Base-by-base conservation (phyloP, 2,329 filamentous ascomycete species). In the Helotiales sp. region DNA sequence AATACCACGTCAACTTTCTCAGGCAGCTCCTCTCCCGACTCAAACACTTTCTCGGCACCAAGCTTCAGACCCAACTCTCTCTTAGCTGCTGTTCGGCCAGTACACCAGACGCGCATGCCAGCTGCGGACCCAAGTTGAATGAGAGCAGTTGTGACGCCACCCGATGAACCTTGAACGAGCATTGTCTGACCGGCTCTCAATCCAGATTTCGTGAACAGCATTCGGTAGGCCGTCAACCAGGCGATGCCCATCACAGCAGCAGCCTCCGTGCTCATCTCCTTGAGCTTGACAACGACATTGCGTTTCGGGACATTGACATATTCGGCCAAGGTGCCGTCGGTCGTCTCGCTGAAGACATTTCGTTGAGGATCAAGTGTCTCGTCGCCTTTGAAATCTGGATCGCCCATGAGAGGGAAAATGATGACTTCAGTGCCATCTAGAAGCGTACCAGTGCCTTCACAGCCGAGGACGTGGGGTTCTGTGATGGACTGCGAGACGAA, bases 211-310 rank as follows among this genome's bases (percentile, higher is more conserved):
- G 58, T 71, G 37, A 72, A 73, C 20, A 72, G 61, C 73, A 73
- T 75, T 1, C 73, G 67, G 50, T 73, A 75, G n/a, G 72, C 73
- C 4, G 73, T 72, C 15, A 74, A 55, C 71, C 71, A 74, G 1
- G 72, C 68, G 43, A 74, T 58, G 3, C 73, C 72, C 30, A 74
- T 61, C 8, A 74, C 72, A n/a, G 70, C 67, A 3, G 69, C 73
- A 34, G 67, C 67, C 37, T 70, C 66, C 7, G 70, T 66, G 6
- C 50, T 54, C 61, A 74, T 61, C 6, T 61, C 64, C 24, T 69
- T 61, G 5, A 71, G 72, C 30, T 69, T 66, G 17, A 50, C 50
- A 2, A 75, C 47, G 4, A 71, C 54, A 54, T 75, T 75, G 8
- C 61, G 30, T 34, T 47, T 52, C 2, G 73, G 72, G 15, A 66